Evolutionary conservation across 1,284 basidiomycete species (phyloP), one percentile per base, ranked within the genome.

Genomic region (Inonotus hispidus): DNA sequence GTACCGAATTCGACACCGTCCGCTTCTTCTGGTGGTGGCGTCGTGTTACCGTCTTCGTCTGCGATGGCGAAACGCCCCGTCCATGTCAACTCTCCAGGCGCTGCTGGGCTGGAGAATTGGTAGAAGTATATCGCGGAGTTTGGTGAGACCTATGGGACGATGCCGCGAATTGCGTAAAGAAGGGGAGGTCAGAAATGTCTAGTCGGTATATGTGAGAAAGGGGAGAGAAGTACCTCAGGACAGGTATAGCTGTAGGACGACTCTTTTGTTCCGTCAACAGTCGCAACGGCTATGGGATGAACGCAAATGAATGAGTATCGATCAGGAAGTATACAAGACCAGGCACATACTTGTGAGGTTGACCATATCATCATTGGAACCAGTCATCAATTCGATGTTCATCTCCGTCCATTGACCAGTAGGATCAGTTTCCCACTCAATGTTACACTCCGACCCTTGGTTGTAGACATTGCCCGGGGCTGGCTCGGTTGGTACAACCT

Each of bases 31-130:
- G 80, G 63, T 0, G 88, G 79, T n/a, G 82, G 65, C 1, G 77
- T 79, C 37, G 78, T 75, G 4, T 72, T 66, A 3, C 85, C 86
- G 37, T 73, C 67, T 1, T 79, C 58, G 43, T 79, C 79, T 0
- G 88, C 84, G 69, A 94, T 91, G 46, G 87, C 77, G 78, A 93
- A 95, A 45, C 92, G 87, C 7, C 83, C 85, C 0, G 92, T 92
- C 91, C 92, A 95, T 19, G 78, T 76, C 49, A 78, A 78, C 65
- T 77, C 72, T 29, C 69, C 2, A 0, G 79, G 47, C 4, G 29
- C 69, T 3, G 66, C 67, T 0, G 79, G 72, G 2, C 80, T 72
- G 14, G 81, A 78, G 76, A 86, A 91, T 70, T 90, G 87, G 72
- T 89, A 91, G 77, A 93, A 92, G 74, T 91, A 93, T 66, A 92